Base-by-base conservation (phyloP, 441 rosid genomes). In the Cnidoscolus chayamansa region DNA sequence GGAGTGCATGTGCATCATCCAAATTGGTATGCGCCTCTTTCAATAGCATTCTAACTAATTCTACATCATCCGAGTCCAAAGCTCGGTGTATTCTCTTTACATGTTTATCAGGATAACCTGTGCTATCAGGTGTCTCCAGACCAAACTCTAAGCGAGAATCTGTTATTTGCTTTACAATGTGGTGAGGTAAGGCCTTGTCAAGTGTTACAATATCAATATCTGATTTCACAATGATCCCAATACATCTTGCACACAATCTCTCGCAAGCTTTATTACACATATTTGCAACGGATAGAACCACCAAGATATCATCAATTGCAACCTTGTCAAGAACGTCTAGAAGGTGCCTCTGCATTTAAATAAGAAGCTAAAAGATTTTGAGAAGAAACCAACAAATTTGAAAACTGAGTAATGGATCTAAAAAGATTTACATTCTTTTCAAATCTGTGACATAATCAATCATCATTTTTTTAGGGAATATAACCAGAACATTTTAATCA, bases 51-150 rank as follows among this genome's bases (percentile, higher is more conserved):
- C 90, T 82, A 58, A 94, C 94, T 70, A 94, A 77, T 65, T 94
- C 97, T 12, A 94, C 91, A 58, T 94, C 99, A 48, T 94, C 98
- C 0, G 98, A 94, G 69, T 94, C 98, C 3, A 94, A 76, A 1
- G 97, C 99, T 63, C 90, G 77, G 67, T 86, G 86, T 58, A 92
- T 87, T 78, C 97, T 84, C 79, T 66, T 86, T 11, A 85, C 83
- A 57, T 86, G 90, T 75, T 86, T 90, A 19, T 87, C 85, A 1
- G 84, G 88, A 53, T 79, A 72, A 64, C 35, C 30, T 47, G 35
- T 25, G 59, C 68, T 63, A 62, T 83, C 83, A 7, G 82, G 79
- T 57, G 63, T 78, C 40, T 74, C 77, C 53, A 81, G 61, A 71
- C 84, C 83, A n/a, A 81, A 76, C 67, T 82, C 83, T 49, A 10